Evolutionary conservation across 768 basidiomycete species (phyloP), one percentile per base, ranked within the genome.

Genomic region (Leccinum ochraceum): DNA sequence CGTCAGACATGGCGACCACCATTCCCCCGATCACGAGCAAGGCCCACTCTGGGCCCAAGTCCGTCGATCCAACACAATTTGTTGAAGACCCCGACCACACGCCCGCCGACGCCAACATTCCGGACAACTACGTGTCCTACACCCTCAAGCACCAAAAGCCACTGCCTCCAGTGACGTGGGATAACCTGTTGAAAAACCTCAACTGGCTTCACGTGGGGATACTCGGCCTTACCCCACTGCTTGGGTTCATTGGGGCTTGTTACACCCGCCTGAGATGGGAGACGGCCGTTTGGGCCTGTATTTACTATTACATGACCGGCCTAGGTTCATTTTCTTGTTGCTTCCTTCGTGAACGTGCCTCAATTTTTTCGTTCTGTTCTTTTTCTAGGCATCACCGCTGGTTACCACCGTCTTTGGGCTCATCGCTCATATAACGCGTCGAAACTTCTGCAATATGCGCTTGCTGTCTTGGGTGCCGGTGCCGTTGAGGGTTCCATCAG

Each of bases 361-460:
- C 10, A n/a, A 20, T 13, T 46, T 46, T 46, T 20, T 20, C 5
- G 1, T 9, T 28, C 76, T 58, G 65, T 78, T 55, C 68, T 79
- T 59, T 3, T 3, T 48, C 20, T 55, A 87, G 86, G 92, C 26
- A 93, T 95, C 61, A 94, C 92, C 0, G 92, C 92, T 10, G 96
- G 97, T 11, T 99, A 98, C 77, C 97, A 99, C 70, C 87, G 97
- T 59, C 83, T 98, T 1, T 99, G 95, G 95, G 92, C 97, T 10
- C 97, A 99, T 71, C 86, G 97, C 59, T 83, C 92, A 0, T 99
- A 96, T 75, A 98, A 97, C 71, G 97, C 96, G 39, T 87, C 90
- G 4, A 81, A 82, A 60, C 88, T 91, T 16, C 78, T 98, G 13
- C 89, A 98, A 73, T 97, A 94, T 71, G 77, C 84, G 64, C 85